Conservation (phyloP, 2,329 filamentous ascomycete genomes). For the Trichoderma guizhouense region DNA sequence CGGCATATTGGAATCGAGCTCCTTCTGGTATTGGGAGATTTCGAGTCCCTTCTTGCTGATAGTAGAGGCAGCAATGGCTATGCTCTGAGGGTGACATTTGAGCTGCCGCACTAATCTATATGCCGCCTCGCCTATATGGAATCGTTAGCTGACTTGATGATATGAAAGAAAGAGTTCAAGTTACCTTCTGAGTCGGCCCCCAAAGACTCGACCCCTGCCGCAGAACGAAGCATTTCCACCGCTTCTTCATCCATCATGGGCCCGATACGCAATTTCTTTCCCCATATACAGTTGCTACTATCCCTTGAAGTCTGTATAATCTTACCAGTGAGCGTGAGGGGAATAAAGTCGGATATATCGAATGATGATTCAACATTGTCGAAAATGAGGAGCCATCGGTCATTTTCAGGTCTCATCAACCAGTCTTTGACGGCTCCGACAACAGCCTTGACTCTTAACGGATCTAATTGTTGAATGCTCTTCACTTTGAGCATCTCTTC, state of each 20-base stretch:
- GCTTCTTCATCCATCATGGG: constrained; percentile 24
- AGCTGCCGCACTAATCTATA: constrained; percentile 21
- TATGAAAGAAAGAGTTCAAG: background rate
- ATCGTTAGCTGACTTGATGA: too few species aligned
- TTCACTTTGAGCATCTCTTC: constrained; percentile 27
- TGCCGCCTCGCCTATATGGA: constrained; percentile 21
- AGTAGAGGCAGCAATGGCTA: constrained; percentile 24
- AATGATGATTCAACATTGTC: constrained; percentile 27
- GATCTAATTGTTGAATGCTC: constrained; percentile 25
- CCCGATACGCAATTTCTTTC: constrained; percentile 22
- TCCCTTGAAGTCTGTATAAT: constrained; percentile 27
- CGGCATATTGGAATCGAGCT: constrained; percentile 15
- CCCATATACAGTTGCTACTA: constrained; percentile 25
- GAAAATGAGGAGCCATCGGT: constrained; percentile 26
- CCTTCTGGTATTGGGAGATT: constrained; percentile 21
- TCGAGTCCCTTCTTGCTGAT: constrained; percentile 23
- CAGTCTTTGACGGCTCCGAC: constrained; percentile 28
- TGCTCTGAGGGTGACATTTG: constrained; percentile 23
- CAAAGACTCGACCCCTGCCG: constrained; percentile 13
- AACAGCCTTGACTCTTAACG: constrained; percentile 24
- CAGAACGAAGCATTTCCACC: constrained; percentile 20
- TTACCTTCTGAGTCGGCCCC: constrained; percentile 20
- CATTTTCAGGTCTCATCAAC: constrained; percentile 27
- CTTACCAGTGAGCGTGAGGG: constrained; percentile 25
- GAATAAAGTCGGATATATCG: constrained; percentile 27